A percentile compares a stretch with the other conserved stretches of the same genome.
These are phyloP conservation scores for Candida lessepsii DNA, from an alignment of 805 yeast genomes.

Conservation along the genomic window DNA sequence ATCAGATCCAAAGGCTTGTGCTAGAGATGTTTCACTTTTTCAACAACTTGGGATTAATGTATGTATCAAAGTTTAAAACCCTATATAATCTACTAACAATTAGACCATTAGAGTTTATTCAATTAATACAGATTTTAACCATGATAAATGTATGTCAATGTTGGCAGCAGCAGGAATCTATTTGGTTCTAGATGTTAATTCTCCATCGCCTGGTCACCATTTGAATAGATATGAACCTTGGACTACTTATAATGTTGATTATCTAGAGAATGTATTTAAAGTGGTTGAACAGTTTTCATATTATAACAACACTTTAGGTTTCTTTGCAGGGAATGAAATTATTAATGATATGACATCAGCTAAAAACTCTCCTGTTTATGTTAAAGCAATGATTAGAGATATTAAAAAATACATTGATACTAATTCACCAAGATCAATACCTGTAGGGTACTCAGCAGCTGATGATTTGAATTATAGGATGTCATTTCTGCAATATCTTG, in stretches of 20 bases:
- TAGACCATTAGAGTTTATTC: conserved; percentile 78
- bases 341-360: conserved; percentile 78
- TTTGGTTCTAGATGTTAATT: conserved; percentile 84
- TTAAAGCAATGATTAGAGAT: conserved; percentile 79
- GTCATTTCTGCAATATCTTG: conserved; percentile 75
- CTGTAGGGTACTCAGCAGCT: conserved; percentile 96
- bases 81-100: conserved; percentile 26
- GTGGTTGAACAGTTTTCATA: conserved; percentile 78
- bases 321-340: conserved; percentile 90
- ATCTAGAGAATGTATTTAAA: conserved; percentile 72
- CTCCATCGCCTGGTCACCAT: conserved; percentile 76
- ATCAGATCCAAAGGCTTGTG: conserved; percentile 68
- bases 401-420: conserved; percentile 65
- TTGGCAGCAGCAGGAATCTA: conserved; percentile 93
- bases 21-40: conserved; percentile 77
- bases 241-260: conserved; percentile 73
- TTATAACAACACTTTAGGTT: conserved; percentile 86
- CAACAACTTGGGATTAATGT: conserved; percentile 80
- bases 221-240: conserved; percentile 91
- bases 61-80: conserved; percentile 5
- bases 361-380: conserved; percentile 62
- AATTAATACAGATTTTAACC: conserved; percentile 76
- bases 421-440: conserved; percentile 65
- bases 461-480: conserved; percentile 80
- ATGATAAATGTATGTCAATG: conserved; percentile 88